These are phyloP conservation scores for Hortaea sp. DNA, from an alignment of 2,329 filamentous ascomycete genomes.

Conservation along the genomic window DNA sequence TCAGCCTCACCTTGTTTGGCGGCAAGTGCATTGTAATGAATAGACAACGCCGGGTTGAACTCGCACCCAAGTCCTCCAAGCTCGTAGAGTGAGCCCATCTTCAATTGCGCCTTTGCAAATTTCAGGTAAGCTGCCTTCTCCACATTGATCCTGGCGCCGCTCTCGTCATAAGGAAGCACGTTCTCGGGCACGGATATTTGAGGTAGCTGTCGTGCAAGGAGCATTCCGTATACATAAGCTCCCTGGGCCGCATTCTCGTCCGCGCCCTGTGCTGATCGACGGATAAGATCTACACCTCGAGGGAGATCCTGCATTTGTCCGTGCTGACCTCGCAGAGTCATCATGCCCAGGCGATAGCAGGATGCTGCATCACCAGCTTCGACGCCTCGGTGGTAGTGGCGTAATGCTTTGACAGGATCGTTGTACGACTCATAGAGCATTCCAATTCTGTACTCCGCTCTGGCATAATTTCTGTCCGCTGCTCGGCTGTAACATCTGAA, in stretches of 20 bases:
- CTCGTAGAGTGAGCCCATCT: slow-evolving; percentile 95
- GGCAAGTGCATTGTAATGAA: slow-evolving; percentile 93
- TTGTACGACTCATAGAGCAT: slow-evolving; percentile 97
- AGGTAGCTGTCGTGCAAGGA: slow-evolving; percentile 81
- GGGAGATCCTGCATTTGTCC: slow-evolving; percentile 74
- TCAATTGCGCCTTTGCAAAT: slow-evolving; percentile 91
- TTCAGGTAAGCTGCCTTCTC: slow-evolving; percentile 94
- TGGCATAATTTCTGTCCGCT: slow-evolving; percentile 73
- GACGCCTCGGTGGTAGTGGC: slow-evolving; percentile 79
- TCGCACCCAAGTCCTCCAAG: slow-evolving; percentile 88
- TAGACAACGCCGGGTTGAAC: slow-evolving; percentile 81
- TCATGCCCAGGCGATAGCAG: slow-evolving; percentile 84
- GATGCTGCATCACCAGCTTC: slow-evolving; percentile 78
- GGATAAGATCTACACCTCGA: slow-evolving; percentile 71
- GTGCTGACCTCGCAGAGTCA: slow-evolving; percentile 89
- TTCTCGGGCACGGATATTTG: slow-evolving; percentile 72
- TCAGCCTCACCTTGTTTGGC: slow-evolving; percentile 87
- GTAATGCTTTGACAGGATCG: slow-evolving; percentile 80
- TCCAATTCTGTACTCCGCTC: slow-evolving; percentile 92
- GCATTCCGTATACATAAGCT: slow-evolving; percentile 82
- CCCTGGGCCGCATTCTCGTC: slow-evolving; percentile 97
- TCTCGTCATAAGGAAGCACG: slow-evolving; percentile 61
- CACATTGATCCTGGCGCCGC: slow-evolving; percentile 72
- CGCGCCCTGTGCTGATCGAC: slow-evolving; percentile 69
- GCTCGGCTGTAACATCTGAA: slow-evolving; percentile 78